These are phyloP conservation scores for Chaetothyriales sp. DNA, from an alignment of 2,329 filamentous ascomycete genomes.

Conservation along the genomic window DNA sequence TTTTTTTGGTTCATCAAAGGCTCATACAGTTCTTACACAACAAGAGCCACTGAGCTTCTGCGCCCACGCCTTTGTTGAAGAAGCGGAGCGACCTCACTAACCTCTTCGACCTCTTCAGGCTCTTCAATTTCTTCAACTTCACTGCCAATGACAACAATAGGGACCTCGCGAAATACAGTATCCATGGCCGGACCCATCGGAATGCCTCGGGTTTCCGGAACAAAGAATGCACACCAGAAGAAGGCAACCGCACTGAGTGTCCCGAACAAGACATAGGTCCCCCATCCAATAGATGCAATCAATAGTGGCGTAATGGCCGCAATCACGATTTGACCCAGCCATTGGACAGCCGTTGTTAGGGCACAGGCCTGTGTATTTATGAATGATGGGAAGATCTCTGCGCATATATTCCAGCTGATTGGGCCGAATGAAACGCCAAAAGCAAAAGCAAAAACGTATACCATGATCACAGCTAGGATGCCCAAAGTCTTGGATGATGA, in stretches of 20 bases:
- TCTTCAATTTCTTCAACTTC: conserved; percentile 3
- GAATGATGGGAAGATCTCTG: conserved; percentile 9
- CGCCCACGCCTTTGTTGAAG: background rate
- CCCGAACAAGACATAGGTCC: conserved; percentile 8
- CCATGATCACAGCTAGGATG: conserved; percentile 4
- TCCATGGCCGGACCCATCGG: conserved; percentile 8
- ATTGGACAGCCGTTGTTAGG: conserved; percentile 10
- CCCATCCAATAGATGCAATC: conserved; percentile 8
- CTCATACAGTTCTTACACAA: background rate
- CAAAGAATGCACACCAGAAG: conserved; percentile 5
- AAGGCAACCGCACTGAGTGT: conserved; percentile 2
- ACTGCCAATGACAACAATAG: background rate
- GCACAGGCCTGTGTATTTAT: conserved; percentile 8
- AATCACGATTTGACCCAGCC: conserved; percentile 11
- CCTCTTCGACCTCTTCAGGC: background rate
- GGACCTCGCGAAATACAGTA: background rate
- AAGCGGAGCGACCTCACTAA: background rate
- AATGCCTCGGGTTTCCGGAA: conserved; percentile 9
- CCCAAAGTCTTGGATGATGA: background rate
- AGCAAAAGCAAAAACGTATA: conserved; percentile 9
- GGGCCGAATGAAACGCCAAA: conserved; percentile 10
- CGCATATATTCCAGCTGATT: conserved; percentile 12
- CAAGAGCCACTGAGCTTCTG: background rate
- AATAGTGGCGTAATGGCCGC: conserved; percentile 8
- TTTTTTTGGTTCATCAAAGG: too few species aligned